phyloP scores from a whole-genome alignment of 1,139 yeast genomes.

The Nakaseomyces glabratus region DNA sequence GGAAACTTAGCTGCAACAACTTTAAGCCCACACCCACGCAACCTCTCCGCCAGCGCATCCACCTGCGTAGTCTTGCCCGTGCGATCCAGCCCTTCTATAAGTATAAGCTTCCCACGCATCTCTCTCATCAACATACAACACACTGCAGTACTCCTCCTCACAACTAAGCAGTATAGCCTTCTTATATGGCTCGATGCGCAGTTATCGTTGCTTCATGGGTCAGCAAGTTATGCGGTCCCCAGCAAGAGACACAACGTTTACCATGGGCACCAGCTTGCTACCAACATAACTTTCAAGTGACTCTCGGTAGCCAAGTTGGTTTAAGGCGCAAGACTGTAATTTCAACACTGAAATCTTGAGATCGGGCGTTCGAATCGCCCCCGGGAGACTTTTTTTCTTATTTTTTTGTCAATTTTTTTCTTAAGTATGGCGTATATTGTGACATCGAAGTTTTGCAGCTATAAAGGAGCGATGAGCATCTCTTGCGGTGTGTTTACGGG shows the following conservation, averaged over 20 bases:
- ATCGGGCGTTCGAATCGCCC: constrained; percentile 15
- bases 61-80: constrained; percentile 95
- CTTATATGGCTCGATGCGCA: too few species aligned
- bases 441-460: background rate
- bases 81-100: constrained; percentile 88
- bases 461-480: background rate
- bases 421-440: too few species aligned
- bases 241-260: too few species aligned
- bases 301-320: constrained; percentile 19
- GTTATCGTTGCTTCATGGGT: too few species aligned
- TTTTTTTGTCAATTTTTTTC: background rate
- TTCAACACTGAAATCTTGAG: constrained; percentile 11
- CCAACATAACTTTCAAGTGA: too few species aligned
- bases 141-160: too few species aligned
- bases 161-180: too few species aligned
- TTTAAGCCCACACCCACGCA: constrained; percentile 32
- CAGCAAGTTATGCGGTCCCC: too few species aligned
- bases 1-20: constrained; percentile 63
- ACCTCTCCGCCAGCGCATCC: constrained; percentile 34
- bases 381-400: constrained; percentile 10
- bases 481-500: too few species aligned
- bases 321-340: constrained; percentile 20
- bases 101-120: constrained; percentile 52
- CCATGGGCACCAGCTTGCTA: too few species aligned
- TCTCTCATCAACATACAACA: too few species aligned